Evolutionary conservation across 2,329 filamentous ascomycete genomes (phyloP), one percentile per base, ranked within the genome.

Genomic region (Arthroderma sp.): DNA sequence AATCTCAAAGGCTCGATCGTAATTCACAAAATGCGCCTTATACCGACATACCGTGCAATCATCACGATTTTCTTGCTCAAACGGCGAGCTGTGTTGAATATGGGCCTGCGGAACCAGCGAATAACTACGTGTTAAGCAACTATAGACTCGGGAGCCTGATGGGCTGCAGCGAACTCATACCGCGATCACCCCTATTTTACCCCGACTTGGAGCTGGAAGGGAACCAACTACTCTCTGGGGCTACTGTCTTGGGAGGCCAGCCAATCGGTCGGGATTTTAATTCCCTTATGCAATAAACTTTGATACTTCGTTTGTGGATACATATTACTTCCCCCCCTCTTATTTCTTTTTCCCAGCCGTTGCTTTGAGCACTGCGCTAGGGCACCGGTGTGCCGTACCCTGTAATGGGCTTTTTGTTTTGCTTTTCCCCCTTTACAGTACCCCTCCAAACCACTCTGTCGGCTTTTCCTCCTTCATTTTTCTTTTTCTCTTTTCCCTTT

Each of bases 101-200:
- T 59, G n/a, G 44, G 28, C n/a, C 23, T 55, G 17, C 55, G 52
- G 37, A 52, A 37, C 4, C 55, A 33, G 49, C 56, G 21, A 43
- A 41, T 21, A 57, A 58, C 58, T 58, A 63, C 43, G 23, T 60
- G 21, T 53, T 54, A 25, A 61, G 62, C 38, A 41, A 57, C 17
- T 67, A 64, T 51, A 63, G 66, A 56, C 59, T 65, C 35, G 58
- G 62, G 25, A 60, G 59, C 56, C 61, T 70, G 43, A 63, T 67
- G 56, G 67, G 66, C 58, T 68, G 65, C 53, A 64, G 65, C 17
- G 63, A 63, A 56, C 61, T 62, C 28, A 59, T 64, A 56, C 63
- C 63, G 43, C 62, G 55, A 52, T 61, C 65, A 55, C 56, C 65
- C 53, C 53, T 70, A 23, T 71, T 70, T 55, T 64, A 63, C 52